Evolutionary conservation across 2,329 filamentous ascomycete species (phyloP).

Genomic region (Chaetomium sp.): DNA sequence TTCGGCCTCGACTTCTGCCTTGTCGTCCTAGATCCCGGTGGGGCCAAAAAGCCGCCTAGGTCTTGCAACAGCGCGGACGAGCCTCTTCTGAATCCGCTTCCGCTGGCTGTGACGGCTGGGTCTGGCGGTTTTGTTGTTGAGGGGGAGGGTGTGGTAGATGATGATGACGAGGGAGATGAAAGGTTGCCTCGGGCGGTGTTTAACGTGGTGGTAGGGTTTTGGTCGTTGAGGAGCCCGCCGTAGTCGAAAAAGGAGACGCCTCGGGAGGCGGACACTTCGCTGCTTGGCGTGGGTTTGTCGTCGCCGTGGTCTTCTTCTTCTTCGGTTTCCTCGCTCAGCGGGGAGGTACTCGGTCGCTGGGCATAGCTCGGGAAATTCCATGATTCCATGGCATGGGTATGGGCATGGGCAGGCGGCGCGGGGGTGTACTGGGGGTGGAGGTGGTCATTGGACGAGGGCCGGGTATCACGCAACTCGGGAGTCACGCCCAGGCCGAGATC

Average conservation of each 20-base stretch:
- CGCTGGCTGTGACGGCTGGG: slow-evolving; percentile 39
- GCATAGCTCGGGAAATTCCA: slow-evolving; percentile 42
- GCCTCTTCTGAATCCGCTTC: slow-evolving; percentile 43
- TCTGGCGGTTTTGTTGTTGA: slow-evolving; percentile 30
- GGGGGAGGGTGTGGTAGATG: too few relatives aligned
- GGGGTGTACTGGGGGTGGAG: slow-evolving; percentile 24
- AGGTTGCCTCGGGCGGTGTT: too few relatives aligned
- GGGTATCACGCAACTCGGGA: slow-evolving; percentile 41
- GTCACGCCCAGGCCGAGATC: slow-evolving; percentile 66
- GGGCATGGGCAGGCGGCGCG: slow-evolving; percentile 30
- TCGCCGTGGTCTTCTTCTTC: slow-evolving; percentile 31
- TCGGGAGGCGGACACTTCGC: slow-evolving; percentile 39
- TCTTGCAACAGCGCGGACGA: slow-evolving; percentile 55
- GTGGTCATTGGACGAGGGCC: slow-evolving; percentile 16
- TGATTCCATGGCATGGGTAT: slow-evolving; percentile 33
- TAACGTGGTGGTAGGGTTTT: slow-evolving; percentile 23
- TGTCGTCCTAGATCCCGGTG: slow-evolving; percentile 28
- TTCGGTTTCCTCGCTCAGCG: slow-evolving; percentile 24
- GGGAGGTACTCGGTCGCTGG: slow-evolving; percentile 27
- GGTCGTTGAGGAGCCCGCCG: slow-evolving; percentile 61
- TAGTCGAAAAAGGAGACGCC: slow-evolving; percentile 80
- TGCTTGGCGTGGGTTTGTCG: slow-evolving; percentile 31
- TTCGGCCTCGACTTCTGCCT: slow-evolving; percentile 6
- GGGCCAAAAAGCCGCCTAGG: slow-evolving; percentile 46
- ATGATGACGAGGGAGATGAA: too few relatives aligned